phyloP scores from a whole-genome alignment of 1,139 yeast genomes.

The Suhomyces kunorum region DNA sequence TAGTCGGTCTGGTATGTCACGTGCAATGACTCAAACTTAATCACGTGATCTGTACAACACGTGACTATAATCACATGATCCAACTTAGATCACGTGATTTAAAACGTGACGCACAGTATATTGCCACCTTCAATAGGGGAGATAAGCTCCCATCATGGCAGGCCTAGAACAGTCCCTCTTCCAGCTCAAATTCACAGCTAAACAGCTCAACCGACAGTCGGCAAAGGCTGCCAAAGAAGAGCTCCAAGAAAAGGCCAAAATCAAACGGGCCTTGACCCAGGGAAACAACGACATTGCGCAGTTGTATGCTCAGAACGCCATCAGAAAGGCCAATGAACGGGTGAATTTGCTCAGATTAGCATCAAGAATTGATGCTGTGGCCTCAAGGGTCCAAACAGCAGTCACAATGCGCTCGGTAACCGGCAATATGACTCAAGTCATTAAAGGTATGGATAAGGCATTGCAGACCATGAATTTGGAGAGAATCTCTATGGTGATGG shows the following conservation, averaged over 20 bases:
- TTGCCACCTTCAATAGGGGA: slow-evolving; percentile 1
- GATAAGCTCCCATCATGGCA: slow-evolving; percentile 31
- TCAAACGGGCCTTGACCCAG: slow-evolving; percentile 82
- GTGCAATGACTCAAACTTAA: not conserved
- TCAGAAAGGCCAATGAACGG: slow-evolving; percentile 86
- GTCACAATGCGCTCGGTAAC: slow-evolving; percentile 95
- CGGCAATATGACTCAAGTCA: slow-evolving; percentile 90
- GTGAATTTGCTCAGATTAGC: slow-evolving; percentile 79
- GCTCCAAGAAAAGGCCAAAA: slow-evolving; percentile 79
- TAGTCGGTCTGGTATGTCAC: not conserved
- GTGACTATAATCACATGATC: not conserved
- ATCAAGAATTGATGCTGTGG: slow-evolving; percentile 92
- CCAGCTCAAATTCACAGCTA: slow-evolving; percentile 79
- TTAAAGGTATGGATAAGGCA: slow-evolving; percentile 95
- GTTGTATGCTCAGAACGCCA: slow-evolving; percentile 93
- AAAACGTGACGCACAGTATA: not conserved
- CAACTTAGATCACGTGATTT: not conserved
- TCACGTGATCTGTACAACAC: not conserved
- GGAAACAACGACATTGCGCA: slow-evolving; percentile 94
- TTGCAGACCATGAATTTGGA: slow-evolving; percentile 95
- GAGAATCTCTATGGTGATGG: slow-evolving; percentile 91
- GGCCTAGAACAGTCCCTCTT: slow-evolving; percentile 51
- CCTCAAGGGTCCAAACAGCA: slow-evolving; percentile 94
- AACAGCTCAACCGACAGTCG: slow-evolving; percentile 88
- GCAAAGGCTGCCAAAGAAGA: slow-evolving; percentile 90